Conservation (phyloP, 768 basidiomycete genomes). For the Daedaleopsis sinensis region DNA sequence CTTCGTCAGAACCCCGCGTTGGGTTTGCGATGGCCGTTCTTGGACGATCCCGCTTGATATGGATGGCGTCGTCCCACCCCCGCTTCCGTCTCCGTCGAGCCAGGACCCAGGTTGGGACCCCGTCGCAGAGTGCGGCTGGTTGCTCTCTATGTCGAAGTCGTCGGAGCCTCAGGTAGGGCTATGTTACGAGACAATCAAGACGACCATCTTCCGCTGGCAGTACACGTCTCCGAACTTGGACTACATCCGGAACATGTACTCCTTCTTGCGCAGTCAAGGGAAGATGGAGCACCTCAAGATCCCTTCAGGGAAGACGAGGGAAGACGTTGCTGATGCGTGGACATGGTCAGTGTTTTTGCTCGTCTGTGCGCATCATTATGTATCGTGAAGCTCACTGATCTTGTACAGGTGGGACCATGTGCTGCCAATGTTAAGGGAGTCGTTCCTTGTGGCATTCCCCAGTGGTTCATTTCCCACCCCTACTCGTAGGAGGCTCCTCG, state of each 20-base stretch:
- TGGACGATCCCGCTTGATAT: conserved; percentile 23
- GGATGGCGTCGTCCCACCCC: conserved; percentile 6
- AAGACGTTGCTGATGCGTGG: conserved; percentile 1
- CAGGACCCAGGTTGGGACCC: conserved; percentile 17
- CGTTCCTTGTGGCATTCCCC: too few relatives aligned
- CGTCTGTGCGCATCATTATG: background rate
- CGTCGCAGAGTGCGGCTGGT: conserved; percentile 16
- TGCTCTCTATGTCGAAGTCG: background rate
- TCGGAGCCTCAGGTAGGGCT: background rate
- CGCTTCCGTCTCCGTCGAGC: background rate
- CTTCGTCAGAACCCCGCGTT: conserved; percentile 11
- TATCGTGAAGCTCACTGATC: background rate
- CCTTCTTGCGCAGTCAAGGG: conserved; percentile 2
- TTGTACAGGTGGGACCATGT: conserved; percentile 6
- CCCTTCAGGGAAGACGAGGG: background rate
- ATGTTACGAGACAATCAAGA: too few relatives aligned
- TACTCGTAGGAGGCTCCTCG: too few relatives aligned
- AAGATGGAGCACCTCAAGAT: conserved; percentile 1
- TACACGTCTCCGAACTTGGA: conserved; percentile 2
- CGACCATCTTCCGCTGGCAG: conserved; percentile 2
- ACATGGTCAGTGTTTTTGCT: conserved; percentile 6
- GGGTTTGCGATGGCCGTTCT: conserved; percentile 21
- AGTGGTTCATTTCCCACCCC: too few relatives aligned
- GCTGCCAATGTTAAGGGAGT: background rate
- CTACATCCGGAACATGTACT: background rate